Conservation (phyloP, 2,329 filamentous ascomycete species). For the Davidsoniella australis region DNA sequence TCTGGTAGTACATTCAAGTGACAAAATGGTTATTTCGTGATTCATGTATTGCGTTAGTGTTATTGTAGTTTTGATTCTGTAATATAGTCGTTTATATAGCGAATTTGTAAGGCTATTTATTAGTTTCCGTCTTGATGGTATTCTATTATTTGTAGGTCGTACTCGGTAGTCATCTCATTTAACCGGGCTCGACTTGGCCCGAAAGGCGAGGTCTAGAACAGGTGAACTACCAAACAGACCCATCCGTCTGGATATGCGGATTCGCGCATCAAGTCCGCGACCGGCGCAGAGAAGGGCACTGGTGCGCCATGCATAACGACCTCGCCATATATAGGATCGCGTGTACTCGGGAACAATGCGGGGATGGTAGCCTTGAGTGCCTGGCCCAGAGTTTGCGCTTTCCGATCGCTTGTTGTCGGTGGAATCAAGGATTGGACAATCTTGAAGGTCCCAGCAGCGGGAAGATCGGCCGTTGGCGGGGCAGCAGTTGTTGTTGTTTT, state of each 20-base stretch:
- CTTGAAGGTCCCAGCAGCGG: conserved; percentile 38
- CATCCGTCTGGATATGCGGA: conserved; percentile 86
- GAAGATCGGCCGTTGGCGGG: conserved; percentile 8
- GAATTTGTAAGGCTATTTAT: no score
- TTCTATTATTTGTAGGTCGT: no score
- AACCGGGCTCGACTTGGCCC: no score
- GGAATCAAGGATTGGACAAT: conserved; percentile 62
- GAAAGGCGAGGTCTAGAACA: conserved; percentile 1
- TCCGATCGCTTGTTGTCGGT: conserved; percentile 23
- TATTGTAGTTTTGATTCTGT: no score
- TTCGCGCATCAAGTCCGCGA: conserved; percentile 70
- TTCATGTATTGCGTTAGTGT: no score
- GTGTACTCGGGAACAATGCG: conserved; percentile 67
- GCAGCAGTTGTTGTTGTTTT: conserved; percentile 4
- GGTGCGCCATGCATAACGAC: conserved; percentile 73
- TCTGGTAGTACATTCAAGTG: no score
- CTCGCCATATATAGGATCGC: conserved; percentile 69
- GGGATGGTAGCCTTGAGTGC: conserved; percentile 63
- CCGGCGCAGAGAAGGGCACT: conserved; percentile 60
- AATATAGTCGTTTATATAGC: no score
- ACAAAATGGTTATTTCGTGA: no score
- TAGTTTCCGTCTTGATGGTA: no score
- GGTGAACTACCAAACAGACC: conserved; percentile 58
- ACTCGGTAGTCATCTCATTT: no score
- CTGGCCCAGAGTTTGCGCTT: conserved; percentile 47